Percentiles rank a stretch among this genome's conserved stretches.
phyloP scores from a whole-genome alignment of 2,329 filamentous ascomycete species.

The Colletotrichum salicis region DNA sequence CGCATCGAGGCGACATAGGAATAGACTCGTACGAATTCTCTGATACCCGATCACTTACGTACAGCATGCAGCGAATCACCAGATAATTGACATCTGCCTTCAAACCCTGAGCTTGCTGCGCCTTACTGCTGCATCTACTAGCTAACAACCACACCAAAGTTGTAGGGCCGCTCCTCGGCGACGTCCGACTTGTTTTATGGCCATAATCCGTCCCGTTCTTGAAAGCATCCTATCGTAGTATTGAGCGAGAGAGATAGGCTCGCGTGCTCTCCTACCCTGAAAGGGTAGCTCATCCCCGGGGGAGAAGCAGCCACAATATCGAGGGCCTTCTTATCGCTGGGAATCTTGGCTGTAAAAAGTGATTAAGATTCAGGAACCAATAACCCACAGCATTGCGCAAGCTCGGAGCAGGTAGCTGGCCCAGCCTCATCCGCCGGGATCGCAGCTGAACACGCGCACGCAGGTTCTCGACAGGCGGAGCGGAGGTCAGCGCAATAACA shows the following conservation, averaged over 20 bases:
- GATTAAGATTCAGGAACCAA: neutral
- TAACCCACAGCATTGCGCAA: neutral
- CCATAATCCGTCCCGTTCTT: neutral
- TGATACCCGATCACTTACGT: neutral
- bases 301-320: neutral
- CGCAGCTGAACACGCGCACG: neutral
- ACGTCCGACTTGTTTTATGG: conserved; percentile 2
- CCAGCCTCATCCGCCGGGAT: neutral
- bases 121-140: neutral
- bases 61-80: neutral
- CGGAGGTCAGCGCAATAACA: conserved; percentile 6
- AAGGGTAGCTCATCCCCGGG: conserved; percentile 17
- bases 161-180: conserved; percentile 4
- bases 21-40: neutral
- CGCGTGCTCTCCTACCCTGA: conserved; percentile 25
- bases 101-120: neutral
- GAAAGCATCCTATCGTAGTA: neutral
- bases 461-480: neutral
- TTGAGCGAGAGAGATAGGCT: neutral
- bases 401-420: neutral
- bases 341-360: neutral
- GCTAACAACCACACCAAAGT: neutral
- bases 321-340: conserved; percentile 3
- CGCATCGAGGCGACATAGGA: neutral
- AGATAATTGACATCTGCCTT: neutral